Base-by-base conservation (phyloP, 2,329 filamentous ascomycete species). In the Microdochium bolleyi region DNA sequence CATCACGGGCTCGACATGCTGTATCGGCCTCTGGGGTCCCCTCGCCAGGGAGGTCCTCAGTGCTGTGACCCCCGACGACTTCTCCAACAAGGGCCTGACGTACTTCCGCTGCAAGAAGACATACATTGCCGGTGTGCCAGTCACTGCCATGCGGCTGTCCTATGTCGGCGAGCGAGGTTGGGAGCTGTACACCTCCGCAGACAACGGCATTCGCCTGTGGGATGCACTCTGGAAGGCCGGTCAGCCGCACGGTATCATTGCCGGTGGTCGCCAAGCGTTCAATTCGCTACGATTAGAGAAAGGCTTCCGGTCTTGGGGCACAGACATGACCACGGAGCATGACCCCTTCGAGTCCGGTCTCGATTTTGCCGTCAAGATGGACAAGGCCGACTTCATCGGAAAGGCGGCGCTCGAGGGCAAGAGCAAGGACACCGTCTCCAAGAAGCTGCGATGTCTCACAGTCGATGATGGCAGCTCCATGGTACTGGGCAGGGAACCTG, bases 1-100 rank as follows among this genome's bases (percentile, higher is more conserved):
- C 44, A 72, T 84, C 48, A 85, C 82, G 0, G 77, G 79, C 1
- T 75, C 72, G 3, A 83, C 80, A 0, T 84, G 81, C 60, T 79
- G 77, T 54, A 71, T 85, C 21, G 82, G 82, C 0, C 75, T 85
- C 16, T 85, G 82, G 80, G 82, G 82, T 0, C 83, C 83, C 48
- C 72, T 68, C 11, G 70, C 81, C 0, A 67, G 71, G 3, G 73
- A 81, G 2, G 74, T 85, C 0, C 71, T 85, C 37, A 58, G 64
- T 3, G 59, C 61, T 0, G 63, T 78, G 53, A 76, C 68, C 57
- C 57, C 64, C 0, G 75, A 77, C 30, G 74, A 79, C 59, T 73
- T 78, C 52, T 66, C 66, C 5, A 67, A 73, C 53, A 67, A 67
- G 22, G 74, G 67, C 0, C 66, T 84, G 0, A 73, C 75, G 0